phyloP scores from a whole-genome alignment of 202 grass and related monocot species.

The Dendrocalamus latiflorus region DNA sequence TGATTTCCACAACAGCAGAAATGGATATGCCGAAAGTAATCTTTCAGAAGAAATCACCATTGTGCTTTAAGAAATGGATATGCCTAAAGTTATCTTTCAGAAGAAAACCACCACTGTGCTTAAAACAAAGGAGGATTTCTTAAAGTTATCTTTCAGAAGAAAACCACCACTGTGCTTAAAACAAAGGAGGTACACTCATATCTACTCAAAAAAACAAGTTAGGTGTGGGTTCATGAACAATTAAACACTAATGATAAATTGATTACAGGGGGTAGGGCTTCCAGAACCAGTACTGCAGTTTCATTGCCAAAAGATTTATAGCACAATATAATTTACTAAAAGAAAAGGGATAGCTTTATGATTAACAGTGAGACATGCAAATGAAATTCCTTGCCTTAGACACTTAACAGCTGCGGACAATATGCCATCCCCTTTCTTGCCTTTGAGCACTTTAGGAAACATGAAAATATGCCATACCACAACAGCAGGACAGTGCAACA shows the following conservation, averaged over 20 bases:
- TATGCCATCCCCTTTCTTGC: not conserved
- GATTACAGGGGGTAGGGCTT: not conserved
- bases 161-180: not conserved
- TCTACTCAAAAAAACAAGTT: not conserved
- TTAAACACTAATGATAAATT: not conserved
- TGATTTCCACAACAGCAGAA: not conserved
- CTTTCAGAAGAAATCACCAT: constrained; percentile 4
- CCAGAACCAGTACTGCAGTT: not conserved
- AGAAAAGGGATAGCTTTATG: not conserved
- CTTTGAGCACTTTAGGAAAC: not conserved
- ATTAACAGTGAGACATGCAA: not conserved
- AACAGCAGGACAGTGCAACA: constrained; percentile 1
- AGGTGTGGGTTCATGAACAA: not conserved
- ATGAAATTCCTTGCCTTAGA: not conserved
- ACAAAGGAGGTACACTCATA: not conserved
- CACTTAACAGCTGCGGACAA: not conserved
- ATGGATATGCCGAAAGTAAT: not conserved
- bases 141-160: no score
- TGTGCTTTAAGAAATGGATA: not conserved
- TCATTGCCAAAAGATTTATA: not conserved
- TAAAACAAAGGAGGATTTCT: not conserved
- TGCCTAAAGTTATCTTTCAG: not conserved
- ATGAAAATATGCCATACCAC: not conserved
- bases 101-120: not conserved
- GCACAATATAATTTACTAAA: not conserved